phyloP scores from a whole-genome alignment of 129 eudicot species.

The Flaveria brownii region DNA sequence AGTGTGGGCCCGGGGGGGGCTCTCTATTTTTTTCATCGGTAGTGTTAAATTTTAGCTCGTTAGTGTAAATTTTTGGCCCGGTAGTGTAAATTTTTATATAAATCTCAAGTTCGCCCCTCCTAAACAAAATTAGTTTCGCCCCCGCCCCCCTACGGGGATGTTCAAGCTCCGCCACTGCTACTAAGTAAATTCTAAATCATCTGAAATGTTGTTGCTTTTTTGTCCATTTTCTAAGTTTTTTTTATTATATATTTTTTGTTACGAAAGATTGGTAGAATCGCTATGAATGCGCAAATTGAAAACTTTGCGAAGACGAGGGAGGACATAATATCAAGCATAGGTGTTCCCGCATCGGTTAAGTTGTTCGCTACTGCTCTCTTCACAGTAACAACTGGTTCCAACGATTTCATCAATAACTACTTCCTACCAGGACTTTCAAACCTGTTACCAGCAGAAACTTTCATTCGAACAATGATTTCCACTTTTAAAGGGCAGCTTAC shows the following conservation, averaged over 20 bases:
- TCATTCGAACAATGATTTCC: slow-evolving; percentile 55
- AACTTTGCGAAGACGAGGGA: slow-evolving; percentile 67
- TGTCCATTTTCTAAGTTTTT: background rate
- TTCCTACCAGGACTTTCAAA: slow-evolving; percentile 46
- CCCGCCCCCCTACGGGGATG: too few species aligned
- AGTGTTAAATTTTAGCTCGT: too few species aligned
- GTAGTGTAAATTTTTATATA: too few species aligned
- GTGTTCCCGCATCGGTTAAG: slow-evolving; percentile 45
- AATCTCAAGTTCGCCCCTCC: too few species aligned
- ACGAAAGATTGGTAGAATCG: slow-evolving; percentile 61
- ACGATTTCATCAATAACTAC: slow-evolving; percentile 80
- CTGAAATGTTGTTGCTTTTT: background rate
- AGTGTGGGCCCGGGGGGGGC: too few species aligned
- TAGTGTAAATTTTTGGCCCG: too few species aligned
- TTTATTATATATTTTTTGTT: background rate
- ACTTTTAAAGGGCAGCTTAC: slow-evolving; percentile 25
- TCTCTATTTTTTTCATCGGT: too few species aligned
- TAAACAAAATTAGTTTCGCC: too few species aligned
- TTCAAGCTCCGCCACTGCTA: too few species aligned
- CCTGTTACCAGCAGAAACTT: slow-evolving; percentile 41
- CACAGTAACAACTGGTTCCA: slow-evolving; percentile 67
- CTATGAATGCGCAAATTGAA: slow-evolving; percentile 68
- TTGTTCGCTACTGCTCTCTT: slow-evolving; percentile 49
- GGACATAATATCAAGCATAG: slow-evolving; percentile 51
- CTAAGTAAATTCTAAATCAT: too few species aligned